These are phyloP conservation scores for Cyberlindnera subsufficiens DNA, from an alignment of 805 yeast species.

Conservation along the genomic window DNA sequence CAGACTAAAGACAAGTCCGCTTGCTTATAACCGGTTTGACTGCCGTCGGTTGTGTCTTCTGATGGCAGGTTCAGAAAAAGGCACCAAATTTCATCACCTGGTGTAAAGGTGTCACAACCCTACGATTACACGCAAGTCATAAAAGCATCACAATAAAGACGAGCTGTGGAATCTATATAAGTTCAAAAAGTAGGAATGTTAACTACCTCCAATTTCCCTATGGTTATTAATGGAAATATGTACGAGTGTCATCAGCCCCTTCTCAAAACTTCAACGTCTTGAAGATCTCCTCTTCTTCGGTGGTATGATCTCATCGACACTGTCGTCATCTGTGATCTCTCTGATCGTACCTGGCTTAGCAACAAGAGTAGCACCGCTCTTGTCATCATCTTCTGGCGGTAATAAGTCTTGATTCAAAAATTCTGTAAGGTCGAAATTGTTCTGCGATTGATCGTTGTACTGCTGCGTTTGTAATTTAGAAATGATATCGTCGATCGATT, in stretches of 20 bases:
- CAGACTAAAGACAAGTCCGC: too few relatives aligned
- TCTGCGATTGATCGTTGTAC: constrained; percentile 5
- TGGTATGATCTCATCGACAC: background rate
- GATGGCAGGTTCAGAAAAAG: too few relatives aligned
- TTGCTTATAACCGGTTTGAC: background rate
- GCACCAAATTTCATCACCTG: too few relatives aligned
- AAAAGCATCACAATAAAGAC: too few relatives aligned
- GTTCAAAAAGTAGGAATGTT: too few relatives aligned
- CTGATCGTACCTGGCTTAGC: background rate
- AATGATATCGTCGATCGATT: constrained; percentile 22
- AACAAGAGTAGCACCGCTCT: background rate
- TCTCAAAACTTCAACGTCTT: too few relatives aligned
- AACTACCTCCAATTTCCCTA: too few relatives aligned
- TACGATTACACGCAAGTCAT: too few relatives aligned
- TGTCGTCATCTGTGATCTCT: constrained; percentile 1
- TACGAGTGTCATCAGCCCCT: too few relatives aligned
- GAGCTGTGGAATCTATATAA: too few relatives aligned
- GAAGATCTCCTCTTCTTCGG: background rate
- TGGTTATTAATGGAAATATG: too few relatives aligned
- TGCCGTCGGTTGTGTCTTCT: background rate
- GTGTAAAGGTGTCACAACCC: too few relatives aligned
- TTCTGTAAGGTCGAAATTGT: constrained; percentile 20
- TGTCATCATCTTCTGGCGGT: constrained; percentile 1
- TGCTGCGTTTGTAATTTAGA: constrained; percentile 12
- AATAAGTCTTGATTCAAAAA: constrained; percentile 16